Evolutionary conservation across 1,284 basidiomycete species (phyloP), one percentile per base, ranked within the genome.

Genomic region (Sphaerobolus stellatus): DNA sequence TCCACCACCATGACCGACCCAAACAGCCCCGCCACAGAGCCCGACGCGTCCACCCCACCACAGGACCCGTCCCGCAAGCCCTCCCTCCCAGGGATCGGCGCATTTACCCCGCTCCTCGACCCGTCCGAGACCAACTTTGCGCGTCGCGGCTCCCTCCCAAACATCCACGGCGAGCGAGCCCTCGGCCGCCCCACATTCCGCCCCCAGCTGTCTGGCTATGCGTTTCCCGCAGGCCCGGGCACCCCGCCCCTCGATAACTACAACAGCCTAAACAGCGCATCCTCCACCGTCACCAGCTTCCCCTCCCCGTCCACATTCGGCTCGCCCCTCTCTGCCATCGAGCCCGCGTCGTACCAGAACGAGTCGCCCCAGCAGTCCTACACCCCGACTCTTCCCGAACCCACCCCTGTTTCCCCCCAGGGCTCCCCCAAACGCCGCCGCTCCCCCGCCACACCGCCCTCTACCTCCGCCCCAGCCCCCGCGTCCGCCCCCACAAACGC

Each of bases 61-160:
- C 61, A 79, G 79, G 2, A 82, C 81, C 3, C 74, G 75, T 56
- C 22, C 30, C 29, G 45, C 43, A 53, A 53, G 33, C 52, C 52
- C n/a, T 53, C 52, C 45, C 44, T 53, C 28, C 52, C 52, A 3
- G 52, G 52, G 25, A 45, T 53, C 44, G 52, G 45, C 48, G 34
- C 48, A 14, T 36, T 33, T 74, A 76, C 48, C 62, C 67, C 44
- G 66, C 60, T 28, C 40, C 57, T 16, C 28, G 50, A 50, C 31
- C 36, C 52, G 18, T 34, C 50, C 18, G 40, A 48, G 4, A 61
- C 78, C n/a, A n/a, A n/a, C 76, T 54, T 70, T 70, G 88, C 1
- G 81, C 81, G 29, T 91, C 90, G 61, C 79, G 77, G 44, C 85
- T 89, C 68, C 74, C 83, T 33, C 87, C 87, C 29, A 66, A 68